A percentile compares a stretch with the other conserved stretches of the same genome.
phyloP scores from a whole-genome alignment of 2,329 filamentous ascomycete genomes.

The Chrysoporthe puriensis region DNA sequence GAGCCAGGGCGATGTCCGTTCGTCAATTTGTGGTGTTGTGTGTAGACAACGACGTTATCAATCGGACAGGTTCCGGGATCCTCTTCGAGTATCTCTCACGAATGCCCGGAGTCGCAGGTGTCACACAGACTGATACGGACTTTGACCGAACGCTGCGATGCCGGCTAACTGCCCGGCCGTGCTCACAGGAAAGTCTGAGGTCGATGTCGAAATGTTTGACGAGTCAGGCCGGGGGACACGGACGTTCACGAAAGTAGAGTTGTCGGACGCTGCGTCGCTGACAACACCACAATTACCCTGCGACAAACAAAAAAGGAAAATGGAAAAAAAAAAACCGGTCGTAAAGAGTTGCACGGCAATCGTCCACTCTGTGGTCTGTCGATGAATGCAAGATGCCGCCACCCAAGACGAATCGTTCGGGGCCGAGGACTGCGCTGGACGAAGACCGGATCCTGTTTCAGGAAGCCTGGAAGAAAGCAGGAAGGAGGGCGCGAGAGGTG shows the following conservation, averaged over 20 bases:
- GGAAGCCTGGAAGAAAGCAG: conserved; percentile 7
- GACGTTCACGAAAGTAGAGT: background rate
- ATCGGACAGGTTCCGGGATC: conserved; percentile 7
- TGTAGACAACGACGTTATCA: conserved; percentile 3
- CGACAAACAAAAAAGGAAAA: background rate
- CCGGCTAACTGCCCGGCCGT: conserved; percentile 2
- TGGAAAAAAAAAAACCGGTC: too few relatives aligned
- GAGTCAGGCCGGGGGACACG: background rate
- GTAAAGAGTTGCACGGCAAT: background rate
- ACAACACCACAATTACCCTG: background rate
- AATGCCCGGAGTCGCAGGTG: conserved; percentile 10
- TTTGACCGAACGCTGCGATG: conserved; percentile 25
- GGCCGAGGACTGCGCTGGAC: background rate
- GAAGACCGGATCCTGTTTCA: background rate
- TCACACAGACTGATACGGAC: conserved; percentile 16
- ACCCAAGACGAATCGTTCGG: background rate
- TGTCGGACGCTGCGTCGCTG: background rate
- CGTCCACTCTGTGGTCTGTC: background rate
- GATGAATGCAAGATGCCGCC: background rate
- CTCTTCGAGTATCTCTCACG: conserved; percentile 12
- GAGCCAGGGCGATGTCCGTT: background rate
- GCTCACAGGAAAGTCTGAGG: conserved; percentile 8
- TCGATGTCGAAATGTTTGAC: conserved; percentile 9
- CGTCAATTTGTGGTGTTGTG: background rate
- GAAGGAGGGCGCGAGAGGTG: conserved; percentile 10